Evolutionary conservation across 2,329 filamentous ascomycete genomes (phyloP).

Genomic region (Acrodontium crateriforme): DNA sequence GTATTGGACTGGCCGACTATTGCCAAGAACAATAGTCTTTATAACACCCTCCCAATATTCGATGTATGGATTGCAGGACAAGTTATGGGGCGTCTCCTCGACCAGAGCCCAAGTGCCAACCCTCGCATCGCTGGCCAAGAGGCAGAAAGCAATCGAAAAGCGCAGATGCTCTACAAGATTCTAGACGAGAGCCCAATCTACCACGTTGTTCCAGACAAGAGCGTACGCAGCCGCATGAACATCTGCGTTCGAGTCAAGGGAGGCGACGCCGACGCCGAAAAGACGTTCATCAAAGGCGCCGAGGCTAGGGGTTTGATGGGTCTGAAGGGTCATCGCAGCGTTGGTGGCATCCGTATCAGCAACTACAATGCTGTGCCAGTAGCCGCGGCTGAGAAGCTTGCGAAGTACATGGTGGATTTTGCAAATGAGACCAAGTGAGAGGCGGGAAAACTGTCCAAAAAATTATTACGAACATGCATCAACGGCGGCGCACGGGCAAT

Average conservation of each 20-base stretch:
- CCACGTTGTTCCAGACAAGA: slow-evolving; percentile 61
- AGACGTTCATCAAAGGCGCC: slow-evolving; percentile 62
- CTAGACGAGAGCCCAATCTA: slow-evolving; percentile 67
- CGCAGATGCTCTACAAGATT: slow-evolving; percentile 58
- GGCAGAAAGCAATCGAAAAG: slow-evolving; percentile 58
- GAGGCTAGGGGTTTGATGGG: slow-evolving; percentile 57
- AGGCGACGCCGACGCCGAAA: slow-evolving; percentile 54
- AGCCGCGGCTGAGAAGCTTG: slow-evolving; percentile 53
- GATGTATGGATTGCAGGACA: slow-evolving; percentile 85
- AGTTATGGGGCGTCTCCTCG: slow-evolving; percentile 65
- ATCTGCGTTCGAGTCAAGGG: slow-evolving; percentile 73
- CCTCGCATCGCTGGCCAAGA: slow-evolving; percentile 65
- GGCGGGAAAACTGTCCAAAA: no score
- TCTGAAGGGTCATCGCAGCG: slow-evolving; percentile 75
- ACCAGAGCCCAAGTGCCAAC: slow-evolving; percentile 39
- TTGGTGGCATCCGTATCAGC: slow-evolving; percentile 72
- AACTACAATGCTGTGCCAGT: slow-evolving; percentile 80
- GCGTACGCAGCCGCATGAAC: slow-evolving; percentile 77
- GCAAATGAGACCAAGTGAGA: slow-evolving; percentile 26
- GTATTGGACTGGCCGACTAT: slow-evolving; percentile 74
- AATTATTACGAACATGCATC: no score
- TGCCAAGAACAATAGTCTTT: slow-evolving; percentile 85
- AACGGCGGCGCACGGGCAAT: no score
- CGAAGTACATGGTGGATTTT: slow-evolving; percentile 49
- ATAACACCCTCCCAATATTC: slow-evolving; percentile 93